phyloP scores from a whole-genome alignment of 1,139 yeast genomes.

The Lodderomyces margitis region DNA sequence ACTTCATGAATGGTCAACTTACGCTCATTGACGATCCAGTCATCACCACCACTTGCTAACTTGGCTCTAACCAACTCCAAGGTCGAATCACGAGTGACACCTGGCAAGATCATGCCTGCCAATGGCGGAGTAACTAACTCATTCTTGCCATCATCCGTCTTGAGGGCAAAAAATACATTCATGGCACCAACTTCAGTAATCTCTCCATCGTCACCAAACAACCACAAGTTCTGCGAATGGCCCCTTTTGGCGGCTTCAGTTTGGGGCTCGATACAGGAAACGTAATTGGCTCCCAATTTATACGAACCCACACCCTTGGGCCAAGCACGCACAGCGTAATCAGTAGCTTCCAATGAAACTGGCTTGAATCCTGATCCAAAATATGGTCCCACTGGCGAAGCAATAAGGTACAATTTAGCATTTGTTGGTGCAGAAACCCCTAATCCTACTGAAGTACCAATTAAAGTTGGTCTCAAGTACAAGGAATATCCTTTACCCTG shows the following conservation, averaged over 20 bases:
- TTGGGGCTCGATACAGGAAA: conserved; percentile 91
- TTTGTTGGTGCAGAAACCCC: conserved; percentile 81
- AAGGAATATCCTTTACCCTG: conserved; percentile 82
- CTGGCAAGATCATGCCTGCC: conserved; percentile 95
- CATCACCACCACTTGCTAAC: conserved; percentile 54
- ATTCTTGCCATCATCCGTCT: conserved; percentile 70
- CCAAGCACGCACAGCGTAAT: conserved; percentile 96
- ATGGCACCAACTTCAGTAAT: conserved; percentile 97
- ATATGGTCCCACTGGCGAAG: conserved; percentile 95
- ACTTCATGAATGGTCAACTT: conserved; percentile 79
- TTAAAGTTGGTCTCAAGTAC: conserved; percentile 90
- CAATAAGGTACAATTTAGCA: conserved; percentile 81
- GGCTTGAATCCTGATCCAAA: conserved; percentile 91
- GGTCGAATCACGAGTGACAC: conserved; percentile 93
- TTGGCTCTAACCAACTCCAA: conserved; percentile 72
- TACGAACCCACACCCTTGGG: conserved; percentile 97
- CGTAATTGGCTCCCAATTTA: conserved; percentile 96
- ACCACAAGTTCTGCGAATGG: conserved; percentile 93
- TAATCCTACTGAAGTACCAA: conserved; percentile 83
- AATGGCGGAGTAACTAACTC: conserved; percentile 95
- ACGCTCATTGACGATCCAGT: conserved; percentile 81
- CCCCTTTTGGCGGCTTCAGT: conserved; percentile 84
- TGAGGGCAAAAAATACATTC: conserved; percentile 88
- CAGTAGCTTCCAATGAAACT: conserved; percentile 89
- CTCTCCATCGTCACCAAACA: conserved; percentile 85